Conservation (phyloP, 2,329 filamentous ascomycete genomes). For the Scopulariopsis brevicaulis region DNA sequence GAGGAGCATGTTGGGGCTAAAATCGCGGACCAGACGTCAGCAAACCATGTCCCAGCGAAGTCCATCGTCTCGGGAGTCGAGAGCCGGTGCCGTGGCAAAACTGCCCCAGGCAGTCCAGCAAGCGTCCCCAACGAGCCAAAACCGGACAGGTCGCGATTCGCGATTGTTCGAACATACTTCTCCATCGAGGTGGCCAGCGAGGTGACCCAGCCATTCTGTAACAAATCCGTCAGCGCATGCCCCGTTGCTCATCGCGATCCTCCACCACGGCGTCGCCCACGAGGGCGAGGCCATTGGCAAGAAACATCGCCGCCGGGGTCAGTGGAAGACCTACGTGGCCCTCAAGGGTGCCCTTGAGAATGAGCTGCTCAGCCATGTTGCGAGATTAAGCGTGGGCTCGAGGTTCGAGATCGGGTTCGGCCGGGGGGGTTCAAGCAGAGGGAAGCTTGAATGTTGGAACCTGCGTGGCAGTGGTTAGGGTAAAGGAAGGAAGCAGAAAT, state of each 20-base stretch:
- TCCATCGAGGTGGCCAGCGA: slow-evolving; percentile 96
- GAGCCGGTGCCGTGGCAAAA: not conserved
- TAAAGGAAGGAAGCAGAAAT: not conserved
- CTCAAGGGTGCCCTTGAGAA: slow-evolving; percentile 94
- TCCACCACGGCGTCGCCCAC: not conserved
- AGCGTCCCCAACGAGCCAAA: not conserved
- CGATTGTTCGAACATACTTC: slow-evolving; percentile 56
- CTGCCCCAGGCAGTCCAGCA: not conserved
- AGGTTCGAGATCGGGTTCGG: not conserved
- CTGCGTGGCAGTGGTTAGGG: not conserved
- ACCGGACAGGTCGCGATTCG: not conserved
- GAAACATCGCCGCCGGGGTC: not conserved
- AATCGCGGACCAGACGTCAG: slow-evolving; percentile 6
- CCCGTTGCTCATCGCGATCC: not conserved
- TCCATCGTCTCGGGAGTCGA: too few relatives aligned
- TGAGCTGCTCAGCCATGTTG: slow-evolving; percentile 83
- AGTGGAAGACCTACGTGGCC: slow-evolving; percentile 61
- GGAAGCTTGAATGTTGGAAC: not conserved
- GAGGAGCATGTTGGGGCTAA: slow-evolving; percentile 97
- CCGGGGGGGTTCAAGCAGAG: not conserved
- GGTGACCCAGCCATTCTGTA: slow-evolving; percentile 92
- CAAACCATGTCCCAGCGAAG: not conserved
- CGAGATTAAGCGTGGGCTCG: not conserved
- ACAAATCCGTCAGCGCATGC: slow-evolving; percentile 6
- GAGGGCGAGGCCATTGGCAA: not conserved